phyloP scores from a whole-genome alignment of 2,329 filamentous ascomycete genomes.

The Anthostomella pinea region DNA sequence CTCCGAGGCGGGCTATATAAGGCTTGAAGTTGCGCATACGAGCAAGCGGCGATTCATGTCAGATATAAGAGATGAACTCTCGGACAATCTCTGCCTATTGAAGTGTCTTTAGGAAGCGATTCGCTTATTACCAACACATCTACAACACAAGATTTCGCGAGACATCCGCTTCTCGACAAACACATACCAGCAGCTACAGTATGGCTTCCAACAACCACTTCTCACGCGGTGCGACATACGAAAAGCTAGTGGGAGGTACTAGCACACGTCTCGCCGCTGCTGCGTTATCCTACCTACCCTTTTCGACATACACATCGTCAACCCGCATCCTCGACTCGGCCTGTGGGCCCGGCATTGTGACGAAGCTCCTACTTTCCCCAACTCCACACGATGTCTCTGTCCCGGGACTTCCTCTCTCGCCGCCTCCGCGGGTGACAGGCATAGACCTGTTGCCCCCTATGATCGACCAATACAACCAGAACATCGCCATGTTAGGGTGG shows the following conservation, averaged over 20 bases:
- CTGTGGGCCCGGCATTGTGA: constrained; percentile 25
- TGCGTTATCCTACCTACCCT: constrained; percentile 19
- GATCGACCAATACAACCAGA: constrained; percentile 18
- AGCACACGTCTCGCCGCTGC: constrained; percentile 19
- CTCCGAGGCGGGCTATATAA: too few relatives aligned
- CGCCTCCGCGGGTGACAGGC: constrained; percentile 18
- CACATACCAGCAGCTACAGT: too few relatives aligned
- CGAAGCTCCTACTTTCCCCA: constrained; percentile 21
- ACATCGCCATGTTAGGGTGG: constrained; percentile 17
- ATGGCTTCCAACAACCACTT: neutral
- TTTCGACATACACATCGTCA: constrained; percentile 18
- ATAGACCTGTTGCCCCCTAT: constrained; percentile 21
- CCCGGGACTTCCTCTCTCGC: constrained; percentile 16
- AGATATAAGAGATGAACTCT: too few relatives aligned
- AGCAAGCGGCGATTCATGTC: too few relatives aligned
- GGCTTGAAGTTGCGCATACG: too few relatives aligned
- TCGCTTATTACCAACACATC: too few relatives aligned
- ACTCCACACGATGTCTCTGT: constrained; percentile 15
- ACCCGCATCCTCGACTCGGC: constrained; percentile 26
- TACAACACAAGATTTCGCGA: too few relatives aligned
- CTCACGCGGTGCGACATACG: constrained; percentile 12
- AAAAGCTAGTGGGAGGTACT: constrained; percentile 18
- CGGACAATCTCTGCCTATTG: too few relatives aligned
- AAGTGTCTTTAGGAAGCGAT: too few relatives aligned
- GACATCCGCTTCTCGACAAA: too few relatives aligned